Evolutionary conservation across 768 basidiomycete genomes (phyloP), one percentile per base, ranked within the genome.

Genomic region (Floccularia luteovirens): DNA sequence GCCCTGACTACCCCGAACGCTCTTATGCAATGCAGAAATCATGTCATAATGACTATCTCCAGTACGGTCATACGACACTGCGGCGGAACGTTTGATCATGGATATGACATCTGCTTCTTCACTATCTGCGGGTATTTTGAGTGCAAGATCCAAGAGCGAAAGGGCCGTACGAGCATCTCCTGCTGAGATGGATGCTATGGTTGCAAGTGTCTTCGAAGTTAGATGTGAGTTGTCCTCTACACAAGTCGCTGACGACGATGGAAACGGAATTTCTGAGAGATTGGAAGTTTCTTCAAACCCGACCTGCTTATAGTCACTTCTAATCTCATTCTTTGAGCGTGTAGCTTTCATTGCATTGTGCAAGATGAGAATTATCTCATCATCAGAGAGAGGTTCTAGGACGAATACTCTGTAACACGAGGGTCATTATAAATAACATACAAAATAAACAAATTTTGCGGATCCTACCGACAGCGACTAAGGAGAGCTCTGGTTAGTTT

Each of bases 21-120:
- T 77, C 58, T 92, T 92, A 61, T 92, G 89, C 48, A 91, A 62
- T 2, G 83, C 88, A 23, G 79, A 83, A 48, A 88, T 89, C 77
- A 85, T 79, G 56, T 90, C 86, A 52, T 88, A 90, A 43, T 68
- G 74, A 43, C 70, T 69, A 46, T 90, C 90, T 2, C 87, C 86
- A 6, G 73, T 72, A 24, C 88, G 74, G 55, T 90, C 85, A 52
- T 85, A 88, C 4, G 80, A 70, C 22, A 74, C 69, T 10, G 75
- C 72, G 12, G 75, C 79, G 24, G 84, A 82, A 27, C 70, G 71
- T 42, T 76, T 71, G 42, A 91, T 60, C 12, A 72, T 66, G 13
- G 60, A 52, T 49, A 86, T 67, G 12, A 91, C 61, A 23, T 62
- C 57, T 17, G 54, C 61, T 48, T 82, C 76, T 17, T 62, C 51